These are phyloP conservation scores for Exophiala bonariae DNA, from an alignment of 2,329 filamentous ascomycete species.

Conservation along the genomic window DNA sequence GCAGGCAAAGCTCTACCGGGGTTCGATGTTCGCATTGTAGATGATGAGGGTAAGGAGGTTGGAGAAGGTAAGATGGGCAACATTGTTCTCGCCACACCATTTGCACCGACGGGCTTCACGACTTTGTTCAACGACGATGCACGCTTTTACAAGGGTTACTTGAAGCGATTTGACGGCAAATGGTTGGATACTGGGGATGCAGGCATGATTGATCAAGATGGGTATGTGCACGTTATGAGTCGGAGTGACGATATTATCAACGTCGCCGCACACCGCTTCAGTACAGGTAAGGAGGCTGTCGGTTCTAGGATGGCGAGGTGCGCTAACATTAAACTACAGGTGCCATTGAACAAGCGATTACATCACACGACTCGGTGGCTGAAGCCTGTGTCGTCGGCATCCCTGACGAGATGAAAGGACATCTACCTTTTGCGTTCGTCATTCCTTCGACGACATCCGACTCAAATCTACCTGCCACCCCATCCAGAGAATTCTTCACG, in stretches of 20 bases:
- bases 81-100: constrained; percentile 78
- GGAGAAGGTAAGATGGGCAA: constrained; percentile 80
- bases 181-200: constrained; percentile 94
- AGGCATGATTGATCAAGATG: constrained; percentile 77
- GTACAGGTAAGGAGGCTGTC: constrained; percentile 64
- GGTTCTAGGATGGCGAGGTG: constrained; percentile 8
- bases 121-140: constrained; percentile 84
- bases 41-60: constrained; percentile 75
- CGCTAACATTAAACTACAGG: constrained; percentile 49
- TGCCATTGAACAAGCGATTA: constrained; percentile 86
- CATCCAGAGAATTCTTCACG: constrained; percentile 44
- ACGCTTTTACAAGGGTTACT: constrained; percentile 80
- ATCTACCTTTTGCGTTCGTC: constrained; percentile 88
- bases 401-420: constrained; percentile 82
- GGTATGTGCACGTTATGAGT: constrained; percentile 64
- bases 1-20: constrained; percentile 91
- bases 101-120: constrained; percentile 83
- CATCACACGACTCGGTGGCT: constrained; percentile 73
- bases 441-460: constrained; percentile 53
- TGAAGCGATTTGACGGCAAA: constrained; percentile 75
- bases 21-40: constrained; percentile 81
- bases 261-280: constrained; percentile 89
- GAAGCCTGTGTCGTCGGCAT: constrained; percentile 86
- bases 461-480: constrained; percentile 34
- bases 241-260: constrained; percentile 86